Conservation (phyloP, 306 rosid genomes). For the Sophora flavescens region DNA sequence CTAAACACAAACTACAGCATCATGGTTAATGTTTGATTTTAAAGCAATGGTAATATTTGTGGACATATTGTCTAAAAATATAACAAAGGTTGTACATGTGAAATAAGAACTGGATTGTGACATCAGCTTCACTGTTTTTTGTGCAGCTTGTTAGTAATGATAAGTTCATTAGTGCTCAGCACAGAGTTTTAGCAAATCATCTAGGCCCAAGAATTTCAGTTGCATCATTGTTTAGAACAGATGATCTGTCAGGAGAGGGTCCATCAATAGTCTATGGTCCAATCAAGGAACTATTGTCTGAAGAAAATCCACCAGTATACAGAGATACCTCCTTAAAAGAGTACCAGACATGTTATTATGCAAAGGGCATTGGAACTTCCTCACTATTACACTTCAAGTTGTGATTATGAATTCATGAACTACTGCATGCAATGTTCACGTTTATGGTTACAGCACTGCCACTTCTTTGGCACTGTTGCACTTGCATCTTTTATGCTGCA, state of each 20-base stretch:
- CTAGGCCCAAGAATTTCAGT: constrained; percentile 45
- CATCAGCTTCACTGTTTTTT: neutral
- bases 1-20: constrained; percentile 1
- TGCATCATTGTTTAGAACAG: constrained; percentile 39
- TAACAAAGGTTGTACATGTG: neutral
- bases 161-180: constrained; percentile 39
- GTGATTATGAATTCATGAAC: constrained; percentile 34
- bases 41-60: neutral
- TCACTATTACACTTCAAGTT: constrained; percentile 50
- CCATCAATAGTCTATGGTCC: constrained; percentile 50
- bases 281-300: constrained; percentile 58
- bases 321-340: constrained; percentile 46
- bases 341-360: constrained; percentile 19
- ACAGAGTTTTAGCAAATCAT: constrained; percentile 39
- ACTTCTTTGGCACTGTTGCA: too few species aligned
- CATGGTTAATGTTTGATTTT: neutral
- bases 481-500: too few species aligned
- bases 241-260: neutral
- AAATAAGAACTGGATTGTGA: neutral
- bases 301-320: constrained; percentile 58
- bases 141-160: constrained; percentile 41
- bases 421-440: constrained; percentile 8
- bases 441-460: neutral
- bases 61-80: neutral
- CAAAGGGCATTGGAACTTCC: constrained; percentile 51